phyloP scores from a whole-genome alignment of 257 asterid genomes.

The Linaria vulgaris region DNA sequence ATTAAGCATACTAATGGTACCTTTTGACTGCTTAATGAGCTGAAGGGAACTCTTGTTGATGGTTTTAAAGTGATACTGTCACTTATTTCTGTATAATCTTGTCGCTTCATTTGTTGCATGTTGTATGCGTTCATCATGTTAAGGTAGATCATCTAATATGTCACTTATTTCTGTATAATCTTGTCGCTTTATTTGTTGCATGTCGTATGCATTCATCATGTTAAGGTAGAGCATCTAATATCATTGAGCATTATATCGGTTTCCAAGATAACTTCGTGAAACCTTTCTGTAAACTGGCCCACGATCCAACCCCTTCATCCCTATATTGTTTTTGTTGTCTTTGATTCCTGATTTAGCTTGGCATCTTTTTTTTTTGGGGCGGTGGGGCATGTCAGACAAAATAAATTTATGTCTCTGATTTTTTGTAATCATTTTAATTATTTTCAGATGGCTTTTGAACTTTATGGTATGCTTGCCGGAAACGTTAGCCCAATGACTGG shows the following conservation, averaged over 20 bases:
- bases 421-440: conserved; percentile 11
- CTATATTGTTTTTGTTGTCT: neutral
- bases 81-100: neutral
- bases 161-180: neutral
- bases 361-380: conserved; percentile 3
- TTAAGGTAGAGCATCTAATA: neutral
- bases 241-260: neutral
- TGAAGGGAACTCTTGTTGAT: too few species aligned
- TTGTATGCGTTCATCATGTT: neutral
- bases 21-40: neutral
- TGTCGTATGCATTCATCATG: neutral
- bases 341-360: neutral
- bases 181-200: conserved; percentile 6
- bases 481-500: conserved; percentile 98
- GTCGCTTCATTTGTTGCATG: conserved; percentile 7
- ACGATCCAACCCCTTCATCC: neutral
- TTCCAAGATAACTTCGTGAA: neutral
- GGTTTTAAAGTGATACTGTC: conserved; percentile 3
- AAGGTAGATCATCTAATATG: neutral
- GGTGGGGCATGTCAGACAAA: neutral
- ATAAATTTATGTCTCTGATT: conserved; percentile 9
- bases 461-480: conserved; percentile 98
- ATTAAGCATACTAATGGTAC: neutral
- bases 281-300: conserved; percentile 8
- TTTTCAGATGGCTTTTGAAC: conserved; percentile 93